Percentiles rank a stretch among this genome's conserved stretches.
Evolutionary conservation across 345 rosid genomes (phyloP).

Genomic region (Lepidium africanum): DNA sequence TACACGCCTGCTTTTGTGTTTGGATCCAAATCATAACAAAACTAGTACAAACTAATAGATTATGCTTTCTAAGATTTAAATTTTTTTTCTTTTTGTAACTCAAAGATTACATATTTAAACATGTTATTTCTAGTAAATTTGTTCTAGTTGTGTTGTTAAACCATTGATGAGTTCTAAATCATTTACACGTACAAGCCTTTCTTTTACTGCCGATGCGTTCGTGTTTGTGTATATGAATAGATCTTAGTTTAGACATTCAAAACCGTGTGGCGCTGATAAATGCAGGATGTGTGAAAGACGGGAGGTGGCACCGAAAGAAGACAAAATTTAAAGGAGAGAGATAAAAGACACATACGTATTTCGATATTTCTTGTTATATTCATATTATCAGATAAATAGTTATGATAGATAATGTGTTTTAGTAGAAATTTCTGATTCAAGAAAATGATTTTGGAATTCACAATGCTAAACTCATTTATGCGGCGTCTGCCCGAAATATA

Average conservation of each 20-base stretch:
- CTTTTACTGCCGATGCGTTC: background rate
- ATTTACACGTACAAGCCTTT: background rate
- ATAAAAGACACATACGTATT: background rate
- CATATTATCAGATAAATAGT: slow-evolving; percentile 3
- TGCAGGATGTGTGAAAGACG: slow-evolving; percentile 19
- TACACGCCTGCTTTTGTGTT: too few species aligned
- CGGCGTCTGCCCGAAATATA: background rate
- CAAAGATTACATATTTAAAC: background rate
- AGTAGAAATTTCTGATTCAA: background rate
- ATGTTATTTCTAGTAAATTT: background rate
- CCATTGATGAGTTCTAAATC: slow-evolving; percentile 1
- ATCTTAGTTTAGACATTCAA: slow-evolving; percentile 3
- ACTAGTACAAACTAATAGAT: too few species aligned
- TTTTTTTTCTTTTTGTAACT: too few species aligned
- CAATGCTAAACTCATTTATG: background rate
- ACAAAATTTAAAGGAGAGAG: slow-evolving; percentile 11
- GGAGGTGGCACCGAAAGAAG: slow-evolving; percentile 34
- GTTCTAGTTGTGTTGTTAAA: background rate
- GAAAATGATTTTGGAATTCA: background rate
- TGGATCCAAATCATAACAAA: too few species aligned
- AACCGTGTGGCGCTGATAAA: slow-evolving; percentile 31
- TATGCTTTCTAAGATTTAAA: too few species aligned
- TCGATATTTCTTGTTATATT: background rate
- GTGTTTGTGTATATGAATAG: background rate
- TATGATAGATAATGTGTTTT: background rate